Conservation (phyloP, 192 early-diverging fungal species). For the Radiomyces spectabilis region DNA sequence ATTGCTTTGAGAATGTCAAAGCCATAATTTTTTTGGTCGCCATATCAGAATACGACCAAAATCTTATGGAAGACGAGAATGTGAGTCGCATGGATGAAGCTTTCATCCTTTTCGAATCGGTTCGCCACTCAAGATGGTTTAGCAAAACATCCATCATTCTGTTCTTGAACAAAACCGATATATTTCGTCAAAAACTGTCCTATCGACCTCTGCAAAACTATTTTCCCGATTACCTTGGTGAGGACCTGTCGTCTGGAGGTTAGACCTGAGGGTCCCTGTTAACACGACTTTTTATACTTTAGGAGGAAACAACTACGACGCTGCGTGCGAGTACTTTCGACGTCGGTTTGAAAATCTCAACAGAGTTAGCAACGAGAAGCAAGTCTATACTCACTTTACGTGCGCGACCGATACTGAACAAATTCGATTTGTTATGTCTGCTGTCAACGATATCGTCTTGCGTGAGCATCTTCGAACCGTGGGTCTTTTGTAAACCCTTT, state of each 20-base stretch:
- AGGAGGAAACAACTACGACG: neutral
- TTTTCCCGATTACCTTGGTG: conserved; percentile 72
- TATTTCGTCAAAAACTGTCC: conserved; percentile 63
- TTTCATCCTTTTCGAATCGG: conserved; percentile 69
- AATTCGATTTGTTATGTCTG: conserved; percentile 78
- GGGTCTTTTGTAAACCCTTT: conserved; percentile 58
- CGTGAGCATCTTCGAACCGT: conserved; percentile 70
- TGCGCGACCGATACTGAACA: conserved; percentile 88
- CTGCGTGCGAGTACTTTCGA: conserved; percentile 18
- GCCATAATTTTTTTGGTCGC: conserved; percentile 79
- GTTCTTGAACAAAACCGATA: conserved; percentile 78
- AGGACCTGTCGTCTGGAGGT: too few relatives aligned
- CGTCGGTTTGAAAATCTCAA: conserved; percentile 26
- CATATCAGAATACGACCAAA: conserved; percentile 76
- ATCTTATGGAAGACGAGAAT: conserved; percentile 59
- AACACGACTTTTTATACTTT: too few relatives aligned
- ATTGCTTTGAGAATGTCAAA: conserved; percentile 61
- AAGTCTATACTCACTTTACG: conserved; percentile 47
- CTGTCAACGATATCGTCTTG: conserved; percentile 84
- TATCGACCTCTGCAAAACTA: conserved; percentile 56
- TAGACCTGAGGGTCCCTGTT: too few relatives aligned
- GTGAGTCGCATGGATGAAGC: conserved; percentile 74
- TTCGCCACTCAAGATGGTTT: conserved; percentile 76
- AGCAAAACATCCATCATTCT: conserved; percentile 70
- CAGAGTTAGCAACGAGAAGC: neutral